Conservation (phyloP, 2,329 filamentous ascomycete species). For the Phaeophleospora eucalypticola region DNA sequence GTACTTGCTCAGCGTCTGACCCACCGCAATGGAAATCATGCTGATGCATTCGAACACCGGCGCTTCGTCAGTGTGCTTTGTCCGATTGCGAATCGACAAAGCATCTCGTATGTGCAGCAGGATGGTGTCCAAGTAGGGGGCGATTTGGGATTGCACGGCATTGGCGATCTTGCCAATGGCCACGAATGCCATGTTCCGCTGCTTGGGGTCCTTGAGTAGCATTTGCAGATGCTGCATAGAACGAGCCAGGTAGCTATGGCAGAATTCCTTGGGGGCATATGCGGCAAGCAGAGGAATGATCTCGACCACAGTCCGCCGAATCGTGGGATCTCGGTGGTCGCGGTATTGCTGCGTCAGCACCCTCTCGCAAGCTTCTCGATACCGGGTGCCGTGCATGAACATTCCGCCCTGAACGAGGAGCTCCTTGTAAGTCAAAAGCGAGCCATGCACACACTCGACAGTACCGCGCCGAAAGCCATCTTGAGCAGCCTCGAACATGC, state of each 20-base stretch:
- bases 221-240: constrained; percentile 96
- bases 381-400: constrained; percentile 93
- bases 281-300: constrained; percentile 90
- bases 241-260: constrained; percentile 79
- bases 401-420: constrained; percentile 91
- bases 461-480: constrained; percentile 74
- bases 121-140: constrained; percentile 90
- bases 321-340: constrained; percentile 83
- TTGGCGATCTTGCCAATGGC: constrained; percentile 96
- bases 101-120: constrained; percentile 91
- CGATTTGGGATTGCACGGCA: constrained; percentile 91
- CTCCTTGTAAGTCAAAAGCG: constrained; percentile 86
- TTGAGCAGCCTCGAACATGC: constrained; percentile 83
- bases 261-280: constrained; percentile 89
- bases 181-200: constrained; percentile 88
- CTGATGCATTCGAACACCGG: constrained; percentile 98
- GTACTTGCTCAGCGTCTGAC: constrained; percentile 95
- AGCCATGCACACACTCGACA: constrained; percentile 89
- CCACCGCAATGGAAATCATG: constrained; percentile 88
- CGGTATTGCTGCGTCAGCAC: constrained; percentile 73
- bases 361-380: constrained; percentile 87
- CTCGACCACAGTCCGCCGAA: constrained; percentile 82
- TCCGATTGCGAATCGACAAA: constrained; percentile 71
- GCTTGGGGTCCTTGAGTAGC: constrained; percentile 91
- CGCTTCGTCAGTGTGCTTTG: constrained; percentile 57